Base-by-base conservation (phyloP, 257 asterid genomes). In the Gardenia jasminoides region DNA sequence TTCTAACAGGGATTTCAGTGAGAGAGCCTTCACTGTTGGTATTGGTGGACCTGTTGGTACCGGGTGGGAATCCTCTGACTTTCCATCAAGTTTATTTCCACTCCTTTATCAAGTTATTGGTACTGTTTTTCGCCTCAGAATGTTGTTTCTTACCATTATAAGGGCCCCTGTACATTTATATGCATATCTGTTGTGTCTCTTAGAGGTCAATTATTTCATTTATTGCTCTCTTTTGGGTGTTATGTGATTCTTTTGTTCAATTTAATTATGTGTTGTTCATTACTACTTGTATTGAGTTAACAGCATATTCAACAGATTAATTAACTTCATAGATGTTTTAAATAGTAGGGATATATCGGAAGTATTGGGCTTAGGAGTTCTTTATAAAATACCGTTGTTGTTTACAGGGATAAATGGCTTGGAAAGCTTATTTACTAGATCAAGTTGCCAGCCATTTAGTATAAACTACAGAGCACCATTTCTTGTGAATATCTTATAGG, bases 1-100 rank as follows among this genome's bases (percentile, higher is more conserved):
- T 64, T 72, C 26, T 13, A 86, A 85, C 78, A 85, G 99, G 43
- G 91, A 92, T 82, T 95, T 91, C 86, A 84, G 64, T 31, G 99
- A 93, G 76, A 87, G 99, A 81, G 98, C 99, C 3, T 95, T 95
- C 70, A 95, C 99, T n/a, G 70, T 95, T 80, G 99, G 99, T 6
- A 95, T 95, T 85, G 99, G 99, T 44, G 99, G 99, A 50, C 99
- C 99, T 59, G 99, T 95, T 75, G 99, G 99, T 44, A 95, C 98
- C 79, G 99, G 98, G 99, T 95, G 85, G 10, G 26, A 11, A 50
- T 12, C 19, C 33, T 50, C 46, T 10, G 0, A 75, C 70, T 31
- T 50, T 30, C 74, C 56, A 16, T 12, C 56, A 50, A 13, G 74
- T 52, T 10, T 24, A 36, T 66, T 77, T 50, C 44, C 9, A 26